Base-by-base conservation (phyloP, 1,284 basidiomycete genomes). In the Albatrellus sp. region DNA sequence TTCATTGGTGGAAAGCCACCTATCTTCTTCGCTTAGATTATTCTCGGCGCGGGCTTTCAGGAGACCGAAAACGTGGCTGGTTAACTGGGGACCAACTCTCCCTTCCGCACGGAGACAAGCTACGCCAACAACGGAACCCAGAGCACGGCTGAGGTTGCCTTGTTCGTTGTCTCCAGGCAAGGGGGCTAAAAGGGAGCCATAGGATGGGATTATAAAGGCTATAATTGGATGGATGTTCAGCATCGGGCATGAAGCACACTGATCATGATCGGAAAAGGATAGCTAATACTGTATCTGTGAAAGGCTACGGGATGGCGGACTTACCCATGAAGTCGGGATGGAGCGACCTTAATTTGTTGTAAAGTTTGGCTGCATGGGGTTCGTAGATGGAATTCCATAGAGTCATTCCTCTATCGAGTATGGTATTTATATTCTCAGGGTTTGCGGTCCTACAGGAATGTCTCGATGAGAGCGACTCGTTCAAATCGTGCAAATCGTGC, bases 201-300 rank as follows among this genome's bases (percentile, higher is more conserved):
- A 98, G 49, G 80, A 77, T 62, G 90, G 80, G 67, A 98, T 87
- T 62, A 98, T 96, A 68, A 94, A 94, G 49, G 86, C 85, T 89
- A 55, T 17, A 55, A 45, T 35, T 24, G 42, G 40, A 24, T 30
- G 28, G 14, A 42, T 28, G n/a, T 46, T 52, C 37, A 56, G 45
- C 28, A 34, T 17, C 16, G 34, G 34, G 35, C 49, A 39, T 20
- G 48, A 43, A 34, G 46, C 37, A 42, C 33, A 19, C 24, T 16
- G 41, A 47, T 52, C 49, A 51, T 40, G 50, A 50, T 52, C 46
- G 46, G 37, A 44, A 33, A 41, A 17, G 34, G 40, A 50, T 45
- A 53, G 34, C 24, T 37, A 20, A 41, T 43, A 44, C 48, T 55
- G 50, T 48, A 55, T 52, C 49, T 59, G 55, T 52, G 54, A 47